Evolutionary conservation across 1,284 basidiomycete genomes (phyloP).

Genomic region (Cutaneotrichosporon dermatis): DNA sequence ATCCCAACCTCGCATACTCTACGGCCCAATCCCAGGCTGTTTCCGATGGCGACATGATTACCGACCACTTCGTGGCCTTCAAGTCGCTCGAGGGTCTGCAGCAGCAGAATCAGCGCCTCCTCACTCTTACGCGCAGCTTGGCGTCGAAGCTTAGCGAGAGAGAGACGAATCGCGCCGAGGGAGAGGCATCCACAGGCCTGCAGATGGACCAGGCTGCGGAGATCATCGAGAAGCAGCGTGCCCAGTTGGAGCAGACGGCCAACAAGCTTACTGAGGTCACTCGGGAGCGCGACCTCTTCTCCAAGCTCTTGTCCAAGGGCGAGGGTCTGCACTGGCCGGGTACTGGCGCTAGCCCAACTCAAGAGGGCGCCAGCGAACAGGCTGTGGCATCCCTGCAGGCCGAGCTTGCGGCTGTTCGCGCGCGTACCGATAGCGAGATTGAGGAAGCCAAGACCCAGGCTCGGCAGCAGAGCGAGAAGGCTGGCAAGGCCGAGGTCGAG

Average conservation of each 20-base stretch:
- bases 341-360: not conserved
- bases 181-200: not conserved
- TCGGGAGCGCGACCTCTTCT: constrained; percentile 83
- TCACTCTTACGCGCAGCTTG: constrained; percentile 76
- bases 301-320: constrained; percentile 59
- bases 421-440: constrained; percentile 64
- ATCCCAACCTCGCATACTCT: constrained; percentile 67
- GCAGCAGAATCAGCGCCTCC: constrained; percentile 76
- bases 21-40: constrained; percentile 22
- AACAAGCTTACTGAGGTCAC: constrained; percentile 72
- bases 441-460: constrained; percentile 64
- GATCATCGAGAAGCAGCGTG: constrained; percentile 34
- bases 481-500: constrained; percentile 60
- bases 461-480: constrained; percentile 59
- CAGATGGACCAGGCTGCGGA: constrained; percentile 2
- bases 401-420: constrained; percentile 63
- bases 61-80: constrained; percentile 86
- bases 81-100: constrained; percentile 73
- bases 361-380: constrained; percentile 23
- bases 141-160: constrained; percentile 63
- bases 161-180: constrained; percentile 51
- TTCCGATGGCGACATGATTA: constrained; percentile 68
- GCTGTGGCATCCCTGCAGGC: constrained; percentile 32
- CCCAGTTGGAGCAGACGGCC: constrained; percentile 68
- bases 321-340: constrained; percentile 38